Conservation (phyloP, 106 monocot species). For the Dendrobium catenatum region DNA sequence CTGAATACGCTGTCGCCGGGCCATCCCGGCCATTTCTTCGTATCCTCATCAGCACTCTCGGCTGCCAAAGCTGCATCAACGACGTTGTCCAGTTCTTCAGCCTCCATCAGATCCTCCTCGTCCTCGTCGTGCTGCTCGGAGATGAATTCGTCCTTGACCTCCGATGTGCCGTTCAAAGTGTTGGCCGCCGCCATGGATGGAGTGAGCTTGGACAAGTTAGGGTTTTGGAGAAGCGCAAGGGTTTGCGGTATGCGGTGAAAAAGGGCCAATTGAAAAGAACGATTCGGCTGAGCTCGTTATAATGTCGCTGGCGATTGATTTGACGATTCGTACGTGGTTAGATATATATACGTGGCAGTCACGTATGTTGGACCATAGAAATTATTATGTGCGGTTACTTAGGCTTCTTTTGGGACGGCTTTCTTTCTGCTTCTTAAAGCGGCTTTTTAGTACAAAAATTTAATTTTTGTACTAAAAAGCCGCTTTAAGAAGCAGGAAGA, state of each 20-base stretch:
- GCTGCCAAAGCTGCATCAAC: background rate
- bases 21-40: slow-evolving; percentile 90
- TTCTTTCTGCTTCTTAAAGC: too few relatives aligned
- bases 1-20: slow-evolving; percentile 75
- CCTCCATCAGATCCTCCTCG: background rate
- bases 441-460: too few relatives aligned
- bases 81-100: background rate
- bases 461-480: too few relatives aligned
- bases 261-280: background rate
- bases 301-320: too few relatives aligned
- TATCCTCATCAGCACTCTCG: slow-evolving; percentile 10
- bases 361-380: too few relatives aligned
- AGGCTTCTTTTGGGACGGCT: too few relatives aligned
- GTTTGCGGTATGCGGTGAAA: background rate
- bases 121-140: background rate
- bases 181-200: slow-evolving; percentile 4
- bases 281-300: background rate
- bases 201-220: background rate
- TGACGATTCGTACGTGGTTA: too few relatives aligned
- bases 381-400: too few relatives aligned
- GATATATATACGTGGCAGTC: too few relatives aligned
- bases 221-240: slow-evolving; percentile 5
- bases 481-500: too few relatives aligned
- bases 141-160: background rate
- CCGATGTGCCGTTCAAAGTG: background rate